Base-by-base conservation (phyloP, 768 basidiomycete genomes). In the Suillus discolor region DNA sequence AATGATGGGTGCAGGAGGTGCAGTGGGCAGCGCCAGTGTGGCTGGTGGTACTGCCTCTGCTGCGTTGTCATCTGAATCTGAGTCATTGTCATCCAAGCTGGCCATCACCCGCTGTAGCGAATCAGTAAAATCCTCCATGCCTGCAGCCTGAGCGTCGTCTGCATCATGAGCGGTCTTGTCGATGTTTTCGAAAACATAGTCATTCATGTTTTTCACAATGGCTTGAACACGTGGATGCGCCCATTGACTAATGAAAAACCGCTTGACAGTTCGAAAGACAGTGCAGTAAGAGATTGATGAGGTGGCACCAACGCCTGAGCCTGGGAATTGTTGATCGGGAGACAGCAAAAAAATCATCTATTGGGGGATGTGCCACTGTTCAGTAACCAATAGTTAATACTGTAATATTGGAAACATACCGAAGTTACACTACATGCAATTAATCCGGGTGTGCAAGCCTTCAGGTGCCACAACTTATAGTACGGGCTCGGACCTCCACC, bases 281-380 rank as follows among this genome's bases (percentile, higher is more conserved):
- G 23, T 11, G 18, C 16, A 36, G n/a, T 65, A 65, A 16, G 36
- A 45, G 15, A 65, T 65, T 18, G 36, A 34, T 6, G 47, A 65
- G n/a, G 23, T 51, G 12, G 36, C 36, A 31, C 61, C 47, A 3
- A 62, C 25, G 0, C 61, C 61, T 15, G 45, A 44, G 4, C 57
- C 41, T 12, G 36, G 63, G 60, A 65, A 65, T 4, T 34, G 38
- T 34, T 36, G 45, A 53, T 63, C 38, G 18, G 64, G 64, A 18
- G 45, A 65, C 23, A 55, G 25, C 13, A 65, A 28, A 49, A 65
- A 65, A 6, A 62, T 18, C 13, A 55, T 23, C 61, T 65, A 5
- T 62, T 18, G 20, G 20, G 18, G 1, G 36, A 57, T 31, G 31
- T 5, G 5, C 31, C 9, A 8, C 9, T 31, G 28, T 54, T 57